Percentiles rank a stretch among this genome's conserved stretches.
These are phyloP conservation scores for Entonaema liquescens DNA, from an alignment of 495 filamentous ascomycete species.

Conservation along the genomic window DNA sequence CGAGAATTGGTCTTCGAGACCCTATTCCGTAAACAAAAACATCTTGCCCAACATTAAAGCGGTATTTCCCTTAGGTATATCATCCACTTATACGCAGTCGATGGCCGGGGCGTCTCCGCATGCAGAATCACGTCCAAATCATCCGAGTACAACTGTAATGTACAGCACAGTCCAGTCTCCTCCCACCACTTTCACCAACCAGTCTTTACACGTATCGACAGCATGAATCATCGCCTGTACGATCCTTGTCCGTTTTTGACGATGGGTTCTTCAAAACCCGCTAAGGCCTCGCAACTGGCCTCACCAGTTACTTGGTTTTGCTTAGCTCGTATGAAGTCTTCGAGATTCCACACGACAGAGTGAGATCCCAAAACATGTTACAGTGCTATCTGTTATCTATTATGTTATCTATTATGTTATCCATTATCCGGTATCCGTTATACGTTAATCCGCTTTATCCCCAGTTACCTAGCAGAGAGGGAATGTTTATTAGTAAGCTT, in stretches of 20 bases:
- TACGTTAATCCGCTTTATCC: too few species aligned
- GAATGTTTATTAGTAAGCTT: slow-evolving; percentile 10
- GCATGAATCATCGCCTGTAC: slow-evolving; percentile 35
- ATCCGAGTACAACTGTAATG: slow-evolving; percentile 45
- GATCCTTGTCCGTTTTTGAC: slow-evolving; percentile 30
- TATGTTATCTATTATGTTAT: neutral
- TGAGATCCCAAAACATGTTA: neutral
- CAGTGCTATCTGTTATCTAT: neutral
- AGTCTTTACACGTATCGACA: slow-evolving; percentile 42
- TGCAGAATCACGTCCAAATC: slow-evolving; percentile 43
- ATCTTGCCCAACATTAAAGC: slow-evolving; percentile 17
- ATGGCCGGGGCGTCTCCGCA: slow-evolving; percentile 36
- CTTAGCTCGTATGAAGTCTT: slow-evolving; percentile 14
- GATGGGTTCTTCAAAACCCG: slow-evolving; percentile 22
- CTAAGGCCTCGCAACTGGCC: slow-evolving; percentile 12
- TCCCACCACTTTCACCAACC: slow-evolving; percentile 37
- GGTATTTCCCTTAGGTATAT: slow-evolving; percentile 3
- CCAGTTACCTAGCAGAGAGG: neutral
- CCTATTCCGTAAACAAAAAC: slow-evolving; percentile 30
- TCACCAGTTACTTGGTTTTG: slow-evolving; percentile 1
- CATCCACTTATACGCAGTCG: slow-evolving; percentile 26
- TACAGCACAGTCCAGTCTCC: slow-evolving; percentile 36
- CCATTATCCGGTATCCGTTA: neutral
- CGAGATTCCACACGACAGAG: neutral
- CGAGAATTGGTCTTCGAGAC: slow-evolving; percentile 3